These are phyloP conservation scores for Macrolepiota fuliginosa DNA, from an alignment of 768 basidiomycete species.

Conservation along the genomic window DNA sequence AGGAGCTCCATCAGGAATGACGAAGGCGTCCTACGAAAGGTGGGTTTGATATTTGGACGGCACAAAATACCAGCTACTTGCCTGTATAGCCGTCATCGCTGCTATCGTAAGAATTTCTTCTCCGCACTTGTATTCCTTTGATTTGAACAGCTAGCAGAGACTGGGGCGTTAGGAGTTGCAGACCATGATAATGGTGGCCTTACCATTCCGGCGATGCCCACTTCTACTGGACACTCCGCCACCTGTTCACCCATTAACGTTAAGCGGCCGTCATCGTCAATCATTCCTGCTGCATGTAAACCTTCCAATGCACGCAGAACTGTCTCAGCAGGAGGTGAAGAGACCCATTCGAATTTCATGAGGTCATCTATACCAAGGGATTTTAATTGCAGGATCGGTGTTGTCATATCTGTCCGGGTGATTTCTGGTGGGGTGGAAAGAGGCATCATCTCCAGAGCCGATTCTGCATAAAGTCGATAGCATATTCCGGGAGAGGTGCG, in stretches of 20 bases:
- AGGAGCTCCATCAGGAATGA: conserved; percentile 81
- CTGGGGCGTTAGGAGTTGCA: not conserved
- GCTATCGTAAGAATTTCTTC: conserved; percentile 96
- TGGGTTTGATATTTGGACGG: not conserved
- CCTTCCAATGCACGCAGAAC: conserved; percentile 85
- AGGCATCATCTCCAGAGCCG: conserved; percentile 58
- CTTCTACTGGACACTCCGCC: conserved; percentile 92
- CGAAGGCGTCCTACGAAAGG: conserved; percentile 72
- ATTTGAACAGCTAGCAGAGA: conserved; percentile 69
- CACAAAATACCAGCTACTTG: conserved; percentile 22
- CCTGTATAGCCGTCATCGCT: conserved; percentile 93
- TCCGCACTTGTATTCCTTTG: conserved; percentile 83
- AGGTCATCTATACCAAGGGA: conserved; percentile 93
- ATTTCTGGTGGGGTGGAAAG: conserved; percentile 85
- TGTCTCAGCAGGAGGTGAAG: conserved; percentile 82
- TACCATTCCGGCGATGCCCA: conserved; percentile 93
- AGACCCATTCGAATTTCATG: conserved; percentile 96
- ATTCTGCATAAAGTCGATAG: conserved; percentile 83
- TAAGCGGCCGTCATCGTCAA: conserved; percentile 78
- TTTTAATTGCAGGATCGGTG: conserved; percentile 91
- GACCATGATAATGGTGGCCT: conserved; percentile 18
- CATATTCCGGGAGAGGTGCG: conserved; percentile 91
- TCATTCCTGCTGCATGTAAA: conserved; percentile 76
- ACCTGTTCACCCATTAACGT: conserved; percentile 80
- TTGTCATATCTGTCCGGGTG: conserved; percentile 85